Evolutionary conservation across 73 alveolate genomes (phyloP).

Genomic region (Diophrys sp.): DNA sequence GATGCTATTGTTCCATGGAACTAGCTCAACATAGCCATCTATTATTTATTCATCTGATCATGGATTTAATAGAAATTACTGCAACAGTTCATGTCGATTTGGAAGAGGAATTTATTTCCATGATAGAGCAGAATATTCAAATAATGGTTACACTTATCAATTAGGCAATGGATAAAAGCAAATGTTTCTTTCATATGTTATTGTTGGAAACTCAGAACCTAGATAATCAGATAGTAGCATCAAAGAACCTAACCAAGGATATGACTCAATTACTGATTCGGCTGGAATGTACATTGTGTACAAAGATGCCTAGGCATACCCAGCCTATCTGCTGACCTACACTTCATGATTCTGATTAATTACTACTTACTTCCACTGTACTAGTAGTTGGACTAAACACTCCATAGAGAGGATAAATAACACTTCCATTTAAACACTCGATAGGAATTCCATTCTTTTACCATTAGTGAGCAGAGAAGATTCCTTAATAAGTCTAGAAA

Average conservation of each 20-base stretch:
- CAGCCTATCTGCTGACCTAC: neutral
- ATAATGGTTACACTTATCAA: slow-evolving; percentile 11
- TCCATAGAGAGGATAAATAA: neutral
- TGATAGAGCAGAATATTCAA: slow-evolving; percentile 10
- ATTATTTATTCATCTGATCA: neutral
- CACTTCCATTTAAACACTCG: neutral
- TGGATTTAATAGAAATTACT: slow-evolving; percentile 18
- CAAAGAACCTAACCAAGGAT: neutral
- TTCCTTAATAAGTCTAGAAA: neutral
- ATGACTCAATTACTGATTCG: neutral
- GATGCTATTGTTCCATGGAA: slow-evolving; percentile 19
- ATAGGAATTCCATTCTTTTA: neutral
- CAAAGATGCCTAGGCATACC: neutral
- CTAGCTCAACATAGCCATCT: slow-evolving; percentile 12
- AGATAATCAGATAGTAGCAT: neutral
- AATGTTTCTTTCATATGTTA: neutral
- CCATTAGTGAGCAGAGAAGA: neutral
- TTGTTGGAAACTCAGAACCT: neutral
- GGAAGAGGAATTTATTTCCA: slow-evolving; percentile 53
- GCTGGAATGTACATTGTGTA: slow-evolving; percentile 4
- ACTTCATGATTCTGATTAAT: neutral
- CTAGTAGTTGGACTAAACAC: slow-evolving; percentile 3
- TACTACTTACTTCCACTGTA: too few relatives aligned
- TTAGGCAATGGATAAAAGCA: neutral
- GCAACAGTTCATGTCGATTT: slow-evolving; percentile 36